phyloP scores from a whole-genome alignment of 371 early-diverging fungal genomes.

The Fennellomyces sp. region DNA sequence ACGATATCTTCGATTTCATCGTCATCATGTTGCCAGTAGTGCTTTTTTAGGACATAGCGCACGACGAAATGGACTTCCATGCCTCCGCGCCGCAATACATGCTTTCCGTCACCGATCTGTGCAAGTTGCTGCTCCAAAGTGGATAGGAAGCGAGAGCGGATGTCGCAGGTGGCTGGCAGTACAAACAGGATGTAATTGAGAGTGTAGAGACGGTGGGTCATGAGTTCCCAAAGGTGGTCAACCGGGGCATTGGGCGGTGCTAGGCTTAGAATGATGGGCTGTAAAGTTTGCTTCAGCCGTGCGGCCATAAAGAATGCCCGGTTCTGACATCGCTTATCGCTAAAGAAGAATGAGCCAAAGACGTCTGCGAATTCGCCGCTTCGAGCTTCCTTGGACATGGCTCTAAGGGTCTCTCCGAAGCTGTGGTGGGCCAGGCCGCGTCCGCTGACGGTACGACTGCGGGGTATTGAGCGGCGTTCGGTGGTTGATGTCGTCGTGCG shows the following conservation, averaged over 20 bases:
- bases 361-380: conserved; percentile 41
- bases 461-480: conserved; percentile 11
- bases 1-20: conserved; percentile 27
- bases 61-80: conserved; percentile 48
- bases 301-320: conserved; percentile 51
- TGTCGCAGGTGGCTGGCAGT: conserved; percentile 32
- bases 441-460: conserved; percentile 11
- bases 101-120: conserved; percentile 26
- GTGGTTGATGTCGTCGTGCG: conserved; percentile 7
- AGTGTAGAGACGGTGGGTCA: conserved; percentile 48
- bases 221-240: conserved; percentile 35
- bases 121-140: conserved; percentile 25
- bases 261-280: conserved; percentile 14
- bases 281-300: conserved; percentile 38
- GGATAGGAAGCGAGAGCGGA: conserved; percentile 29
- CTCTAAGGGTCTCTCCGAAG: conserved; percentile 42
- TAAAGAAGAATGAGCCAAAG: conserved; percentile 48
- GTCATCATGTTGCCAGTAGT: conserved; percentile 17
- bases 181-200: conserved; percentile 48
- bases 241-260: conserved; percentile 3
- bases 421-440: conserved; percentile 10
- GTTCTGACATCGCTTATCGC: conserved; percentile 48
- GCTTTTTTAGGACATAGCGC: conserved; percentile 32
- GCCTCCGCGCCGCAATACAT: conserved; percentile 36
- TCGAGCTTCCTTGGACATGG: conserved; percentile 40